Evolutionary conservation across 1,139 yeast genomes (phyloP).

Genomic region (Scheffersomyces cryptocercus): DNA sequence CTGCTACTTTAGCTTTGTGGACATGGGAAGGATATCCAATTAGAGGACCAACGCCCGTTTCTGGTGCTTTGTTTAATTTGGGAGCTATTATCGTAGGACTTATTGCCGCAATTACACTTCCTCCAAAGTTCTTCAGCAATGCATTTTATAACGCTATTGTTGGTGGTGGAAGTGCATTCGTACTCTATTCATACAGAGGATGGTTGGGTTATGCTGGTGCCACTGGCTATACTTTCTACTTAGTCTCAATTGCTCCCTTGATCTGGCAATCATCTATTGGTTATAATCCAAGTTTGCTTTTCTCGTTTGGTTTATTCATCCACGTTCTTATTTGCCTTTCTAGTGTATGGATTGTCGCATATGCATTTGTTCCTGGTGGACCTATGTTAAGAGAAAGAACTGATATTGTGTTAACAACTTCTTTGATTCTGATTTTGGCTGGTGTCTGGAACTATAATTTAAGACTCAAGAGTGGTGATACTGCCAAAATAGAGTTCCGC

Average conservation of each 20-base stretch:
- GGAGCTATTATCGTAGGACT: slow-evolving; percentile 61
- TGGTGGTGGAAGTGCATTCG: slow-evolving; percentile 54
- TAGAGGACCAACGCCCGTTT: slow-evolving; percentile 84
- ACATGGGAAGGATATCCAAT: slow-evolving; percentile 93
- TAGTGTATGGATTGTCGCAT: slow-evolving; percentile 96
- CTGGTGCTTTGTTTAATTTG: slow-evolving; percentile 77
- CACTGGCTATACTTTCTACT: slow-evolving; percentile 59
- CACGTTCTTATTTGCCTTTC: slow-evolving; percentile 64
- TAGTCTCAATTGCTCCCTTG: slow-evolving; percentile 63
- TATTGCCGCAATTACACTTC: slow-evolving; percentile 19
- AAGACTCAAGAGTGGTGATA: slow-evolving; percentile 21
- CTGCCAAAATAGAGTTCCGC: slow-evolving; percentile 21
- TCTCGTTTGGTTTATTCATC: slow-evolving; percentile 58
- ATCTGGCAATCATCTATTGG: slow-evolving; percentile 59
- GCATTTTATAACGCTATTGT: slow-evolving; percentile 27
- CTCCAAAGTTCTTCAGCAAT: slow-evolving; percentile 21
- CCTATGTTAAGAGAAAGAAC: slow-evolving; percentile 83
- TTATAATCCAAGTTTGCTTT: slow-evolving; percentile 59
- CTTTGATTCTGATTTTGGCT: slow-evolving; percentile 45
- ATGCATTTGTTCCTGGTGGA: slow-evolving; percentile 97
- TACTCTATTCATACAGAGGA: slow-evolving; percentile 54
- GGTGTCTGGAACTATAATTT: slow-evolving; percentile 39
- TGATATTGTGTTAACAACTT: slow-evolving; percentile 60
- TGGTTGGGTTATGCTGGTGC: slow-evolving; percentile 91
- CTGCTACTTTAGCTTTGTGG: slow-evolving; percentile 86